Conservation (phyloP, 768 basidiomycete species). For the Coprinopsis marcescibilis region DNA sequence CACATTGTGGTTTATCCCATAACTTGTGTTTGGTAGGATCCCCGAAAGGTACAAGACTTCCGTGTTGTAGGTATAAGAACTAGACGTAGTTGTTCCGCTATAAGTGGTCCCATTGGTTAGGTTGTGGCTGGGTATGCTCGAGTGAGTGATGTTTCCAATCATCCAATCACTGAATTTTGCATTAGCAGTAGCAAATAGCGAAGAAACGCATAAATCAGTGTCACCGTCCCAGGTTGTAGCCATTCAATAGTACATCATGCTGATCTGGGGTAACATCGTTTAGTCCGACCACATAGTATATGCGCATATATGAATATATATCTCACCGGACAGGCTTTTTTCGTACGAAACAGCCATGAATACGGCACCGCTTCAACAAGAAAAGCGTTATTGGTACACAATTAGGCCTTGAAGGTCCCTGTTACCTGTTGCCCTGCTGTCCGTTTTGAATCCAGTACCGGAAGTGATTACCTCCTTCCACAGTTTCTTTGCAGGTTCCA, state of each 20-base stretch:
- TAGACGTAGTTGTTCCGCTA: conserved; percentile 56
- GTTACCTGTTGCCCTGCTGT: conserved; percentile 48
- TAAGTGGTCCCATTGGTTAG: conserved; percentile 58
- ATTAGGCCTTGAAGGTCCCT: too few species aligned
- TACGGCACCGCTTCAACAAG: conserved; percentile 49
- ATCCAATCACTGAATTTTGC: conserved; percentile 61
- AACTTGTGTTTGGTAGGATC: conserved; percentile 60
- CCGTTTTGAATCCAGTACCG: conserved; percentile 88
- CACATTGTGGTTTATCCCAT: conserved; percentile 62
- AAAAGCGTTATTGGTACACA: conserved; percentile 1
- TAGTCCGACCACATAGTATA: not conserved
- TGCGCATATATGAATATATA: conserved; percentile 1
- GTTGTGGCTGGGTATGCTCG: conserved; percentile 39
- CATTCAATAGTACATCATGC: conserved; percentile 72
- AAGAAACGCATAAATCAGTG: conserved; percentile 9
- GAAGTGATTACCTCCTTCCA: conserved; percentile 83
- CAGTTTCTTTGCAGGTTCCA: conserved; percentile 83
- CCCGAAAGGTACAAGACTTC: conserved; percentile 64
- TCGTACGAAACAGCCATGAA: conserved; percentile 78
- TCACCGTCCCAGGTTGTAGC: conserved; percentile 77
- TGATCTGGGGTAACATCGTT: conserved; percentile 27
- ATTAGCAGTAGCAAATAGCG: conserved; percentile 1
- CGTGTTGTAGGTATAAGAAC: conserved; percentile 70
- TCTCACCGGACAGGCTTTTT: conserved; percentile 50
- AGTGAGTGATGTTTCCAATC: conserved; percentile 73